These are phyloP conservation scores for Amphicarpaea edgeworthii DNA, from an alignment of 306 rosid species.

Conservation along the genomic window DNA sequence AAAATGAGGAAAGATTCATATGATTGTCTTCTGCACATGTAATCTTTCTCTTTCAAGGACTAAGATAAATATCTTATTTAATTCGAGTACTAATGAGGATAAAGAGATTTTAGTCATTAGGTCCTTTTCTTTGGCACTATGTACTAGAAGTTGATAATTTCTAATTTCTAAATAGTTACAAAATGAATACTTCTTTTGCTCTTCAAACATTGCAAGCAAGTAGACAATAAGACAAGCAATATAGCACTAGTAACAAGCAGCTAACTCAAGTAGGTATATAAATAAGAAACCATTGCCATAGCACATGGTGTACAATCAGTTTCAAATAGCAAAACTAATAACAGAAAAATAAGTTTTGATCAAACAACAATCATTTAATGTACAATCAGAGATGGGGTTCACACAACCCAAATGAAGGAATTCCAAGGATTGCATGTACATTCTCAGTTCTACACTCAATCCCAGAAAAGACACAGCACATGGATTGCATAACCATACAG, in stretches of 20 bases:
- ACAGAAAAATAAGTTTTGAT: not conserved
- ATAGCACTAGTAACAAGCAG: slow-evolving; percentile 23
- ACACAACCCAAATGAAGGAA: slow-evolving; percentile 30
- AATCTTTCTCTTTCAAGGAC: not conserved
- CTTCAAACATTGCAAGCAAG: slow-evolving; percentile 13
- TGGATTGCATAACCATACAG: not conserved
- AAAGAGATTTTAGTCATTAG: slow-evolving; percentile 8
- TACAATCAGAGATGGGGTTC: too few species aligned
- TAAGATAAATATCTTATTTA: slow-evolving; percentile 3
- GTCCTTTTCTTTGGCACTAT: slow-evolving; percentile 10
- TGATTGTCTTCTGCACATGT: slow-evolving; percentile 12
- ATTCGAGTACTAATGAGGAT: slow-evolving; percentile 1
- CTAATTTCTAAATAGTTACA: not conserved
- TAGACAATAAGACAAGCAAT: not conserved
- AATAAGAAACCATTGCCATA: slow-evolving; percentile 2
- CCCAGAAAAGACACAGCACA: not conserved
- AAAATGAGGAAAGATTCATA: slow-evolving; percentile 20
- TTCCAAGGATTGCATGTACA: not conserved
- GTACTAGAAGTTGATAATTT: slow-evolving; percentile 5
- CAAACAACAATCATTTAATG: not conserved
- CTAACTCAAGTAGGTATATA: slow-evolving; percentile 23
- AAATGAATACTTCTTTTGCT: slow-evolving; percentile 9
- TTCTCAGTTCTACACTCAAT: not conserved
- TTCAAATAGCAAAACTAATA: slow-evolving; percentile 17
- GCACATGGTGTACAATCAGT: slow-evolving; percentile 2